These are phyloP conservation scores for Baudoinia panamericana DNA, from an alignment of 495 filamentous ascomycete genomes.

Conservation along the genomic window DNA sequence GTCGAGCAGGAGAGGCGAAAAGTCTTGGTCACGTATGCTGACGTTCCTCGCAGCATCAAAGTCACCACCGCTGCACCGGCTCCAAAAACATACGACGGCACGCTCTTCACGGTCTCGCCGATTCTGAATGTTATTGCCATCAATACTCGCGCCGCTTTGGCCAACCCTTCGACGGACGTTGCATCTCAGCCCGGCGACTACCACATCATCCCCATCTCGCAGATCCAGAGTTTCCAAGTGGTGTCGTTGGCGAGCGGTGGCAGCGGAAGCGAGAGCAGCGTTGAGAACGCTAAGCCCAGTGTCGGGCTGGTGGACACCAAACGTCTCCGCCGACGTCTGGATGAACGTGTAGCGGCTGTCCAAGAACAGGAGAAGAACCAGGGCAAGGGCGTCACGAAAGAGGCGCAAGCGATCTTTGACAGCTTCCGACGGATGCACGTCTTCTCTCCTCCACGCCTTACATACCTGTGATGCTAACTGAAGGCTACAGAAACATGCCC, in stretches of 20 bases:
- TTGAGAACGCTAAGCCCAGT: constrained; percentile 16
- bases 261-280: constrained; percentile 13
- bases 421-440: constrained; percentile 44
- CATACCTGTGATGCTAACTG: constrained; percentile 1
- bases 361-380: constrained; percentile 41
- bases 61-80: constrained; percentile 43
- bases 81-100: constrained; percentile 44
- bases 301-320: constrained; percentile 39
- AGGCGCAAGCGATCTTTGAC: constrained; percentile 61
- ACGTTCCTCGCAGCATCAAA: constrained; percentile 39
- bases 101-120: constrained; percentile 53
- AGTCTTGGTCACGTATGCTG: background rate
- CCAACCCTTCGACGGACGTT: constrained; percentile 27
- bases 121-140: constrained; percentile 53
- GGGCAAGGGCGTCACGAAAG: constrained; percentile 50
- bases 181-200: constrained; percentile 43
- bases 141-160: constrained; percentile 34
- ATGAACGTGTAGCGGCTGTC: constrained; percentile 39
- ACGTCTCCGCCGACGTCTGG: constrained; percentile 41
- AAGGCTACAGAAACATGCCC: constrained; percentile 33
- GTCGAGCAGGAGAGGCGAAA: background rate
- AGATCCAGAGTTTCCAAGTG: constrained; percentile 47
- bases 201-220: constrained; percentile 50
- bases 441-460: background rate
- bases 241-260: constrained; percentile 28